phyloP scores from a whole-genome alignment of 2,329 filamentous ascomycete genomes.

The Chrysoporthe deuterocubensis region DNA sequence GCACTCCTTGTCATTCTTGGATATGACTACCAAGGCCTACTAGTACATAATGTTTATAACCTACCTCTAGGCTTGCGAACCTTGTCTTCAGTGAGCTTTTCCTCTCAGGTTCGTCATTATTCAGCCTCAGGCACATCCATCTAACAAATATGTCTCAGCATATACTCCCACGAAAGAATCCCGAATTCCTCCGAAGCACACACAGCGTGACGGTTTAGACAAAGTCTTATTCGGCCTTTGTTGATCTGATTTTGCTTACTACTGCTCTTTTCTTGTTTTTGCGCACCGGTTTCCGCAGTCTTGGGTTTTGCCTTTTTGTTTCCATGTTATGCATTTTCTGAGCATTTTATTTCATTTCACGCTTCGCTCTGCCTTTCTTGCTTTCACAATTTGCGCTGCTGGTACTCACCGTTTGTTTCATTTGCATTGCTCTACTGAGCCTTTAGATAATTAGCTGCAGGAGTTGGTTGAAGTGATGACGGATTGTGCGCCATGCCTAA shows the following conservation, averaged over 20 bases:
- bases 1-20: neutral
- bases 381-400: neutral
- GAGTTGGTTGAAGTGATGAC: neutral
- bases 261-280: neutral
- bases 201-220: neutral
- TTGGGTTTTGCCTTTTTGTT: neutral
- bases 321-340: neutral
- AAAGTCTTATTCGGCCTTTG: neutral
- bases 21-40: neutral
- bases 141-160: neutral
- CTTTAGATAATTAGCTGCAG: neutral
- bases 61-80: neutral
- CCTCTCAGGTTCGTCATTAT: neutral
- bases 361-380: neutral
- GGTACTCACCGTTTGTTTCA: neutral
- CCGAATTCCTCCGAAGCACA: neutral
- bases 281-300: neutral
- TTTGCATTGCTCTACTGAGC: neutral
- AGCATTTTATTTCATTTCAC: neutral
- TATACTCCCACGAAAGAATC: neutral
- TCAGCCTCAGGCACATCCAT: neutral
- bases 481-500: neutral
- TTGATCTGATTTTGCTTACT: neutral
- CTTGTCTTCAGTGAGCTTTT: neutral
- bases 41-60: slow-evolving; percentile 4